Conservation (phyloP, 192 early-diverging fungal genomes). For the Phlyctochytrium arcticum region DNA sequence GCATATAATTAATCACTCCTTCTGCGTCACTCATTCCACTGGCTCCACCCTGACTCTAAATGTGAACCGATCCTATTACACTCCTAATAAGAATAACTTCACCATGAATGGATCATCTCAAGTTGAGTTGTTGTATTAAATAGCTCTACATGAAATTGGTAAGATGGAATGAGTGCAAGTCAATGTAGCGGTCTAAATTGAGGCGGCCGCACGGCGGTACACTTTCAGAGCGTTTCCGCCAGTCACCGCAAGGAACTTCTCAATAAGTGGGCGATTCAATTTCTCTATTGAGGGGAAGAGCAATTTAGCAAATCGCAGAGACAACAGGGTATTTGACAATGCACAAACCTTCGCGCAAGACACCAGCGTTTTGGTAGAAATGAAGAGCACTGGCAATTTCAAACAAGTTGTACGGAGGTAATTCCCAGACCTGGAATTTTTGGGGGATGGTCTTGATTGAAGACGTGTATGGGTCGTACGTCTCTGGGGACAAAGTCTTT, state of each 20-base stretch:
- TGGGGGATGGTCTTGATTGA: neutral
- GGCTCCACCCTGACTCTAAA: no score
- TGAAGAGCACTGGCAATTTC: slow-evolving; percentile 4
- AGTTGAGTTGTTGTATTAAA: no score
- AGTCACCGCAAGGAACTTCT: slow-evolving; percentile 13
- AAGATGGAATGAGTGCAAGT: no score
- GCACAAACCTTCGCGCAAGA: slow-evolving; percentile 2
- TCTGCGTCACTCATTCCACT: no score
- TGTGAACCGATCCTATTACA: no score
- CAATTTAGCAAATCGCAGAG: neutral
- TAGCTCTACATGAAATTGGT: no score
- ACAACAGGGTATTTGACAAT: neutral
- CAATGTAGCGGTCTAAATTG: no score
- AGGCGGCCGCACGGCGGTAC: no score
- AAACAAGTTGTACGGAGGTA: slow-evolving; percentile 6
- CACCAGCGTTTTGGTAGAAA: slow-evolving; percentile 3
- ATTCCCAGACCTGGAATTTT: no score
- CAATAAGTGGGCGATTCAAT: slow-evolving; percentile 1
- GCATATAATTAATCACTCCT: no score
- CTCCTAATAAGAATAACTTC: no score
- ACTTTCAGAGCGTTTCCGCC: slow-evolving; percentile 13
- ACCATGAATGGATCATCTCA: no score
- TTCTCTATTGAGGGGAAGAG: slow-evolving; percentile 1
- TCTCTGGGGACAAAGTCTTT: neutral
- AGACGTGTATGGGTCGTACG: slow-evolving; percentile 11